These are phyloP conservation scores for Rugosomyces carneus DNA, from an alignment of 1,284 basidiomycete species.

Conservation along the genomic window DNA sequence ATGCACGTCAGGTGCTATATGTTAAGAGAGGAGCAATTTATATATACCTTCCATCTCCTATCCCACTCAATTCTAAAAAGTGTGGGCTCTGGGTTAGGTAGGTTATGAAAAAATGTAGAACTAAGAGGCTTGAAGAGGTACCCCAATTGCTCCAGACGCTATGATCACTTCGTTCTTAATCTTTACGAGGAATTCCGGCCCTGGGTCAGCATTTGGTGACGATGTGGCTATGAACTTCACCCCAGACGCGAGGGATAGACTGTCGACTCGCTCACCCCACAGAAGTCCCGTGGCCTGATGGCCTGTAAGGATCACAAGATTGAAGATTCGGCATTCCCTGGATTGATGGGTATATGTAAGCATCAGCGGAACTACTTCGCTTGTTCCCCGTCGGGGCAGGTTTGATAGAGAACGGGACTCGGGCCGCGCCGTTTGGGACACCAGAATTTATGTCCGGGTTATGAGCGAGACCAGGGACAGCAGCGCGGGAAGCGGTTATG, in stretches of 20 bases:
- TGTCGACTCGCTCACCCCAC: conserved; percentile 1
- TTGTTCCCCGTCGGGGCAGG: conserved; percentile 9
- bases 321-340: conserved; percentile 12
- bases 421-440: conserved; percentile 12
- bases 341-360: conserved; percentile 13
- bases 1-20: neutral
- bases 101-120: neutral
- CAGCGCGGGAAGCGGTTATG: conserved; percentile 2
- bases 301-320: conserved; percentile 13
- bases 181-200: conserved; percentile 2
- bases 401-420: conserved; percentile 13
- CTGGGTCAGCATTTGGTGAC: neutral
- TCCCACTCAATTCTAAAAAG: conserved; percentile 17
- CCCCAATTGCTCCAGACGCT: conserved; percentile 14
- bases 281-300: conserved; percentile 13
- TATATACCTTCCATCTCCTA: conserved; percentile 13
- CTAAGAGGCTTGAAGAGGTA: neutral
- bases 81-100: conserved; percentile 12
- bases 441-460: conserved; percentile 13
- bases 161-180: conserved; percentile 7
- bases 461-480: conserved; percentile 8
- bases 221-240: conserved; percentile 11
- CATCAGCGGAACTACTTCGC: conserved; percentile 14
- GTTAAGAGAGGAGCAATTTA: neutral
- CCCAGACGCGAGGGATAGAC: conserved; percentile 7